Base-by-base conservation (phyloP, 805 yeast species). In the Hanseniaspora osmophila region DNA sequence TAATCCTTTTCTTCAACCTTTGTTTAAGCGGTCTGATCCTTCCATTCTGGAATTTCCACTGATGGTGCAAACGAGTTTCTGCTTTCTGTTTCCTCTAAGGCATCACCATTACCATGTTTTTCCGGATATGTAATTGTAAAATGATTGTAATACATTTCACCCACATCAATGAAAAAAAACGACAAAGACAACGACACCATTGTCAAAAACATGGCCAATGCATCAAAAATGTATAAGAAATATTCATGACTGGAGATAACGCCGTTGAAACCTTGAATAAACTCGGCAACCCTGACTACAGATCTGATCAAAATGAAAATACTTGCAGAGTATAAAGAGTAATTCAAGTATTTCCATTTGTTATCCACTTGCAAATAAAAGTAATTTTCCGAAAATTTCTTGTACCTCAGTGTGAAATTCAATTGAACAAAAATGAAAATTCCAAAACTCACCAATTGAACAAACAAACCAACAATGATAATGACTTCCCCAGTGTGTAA, bases 241-340 rank as follows among this genome's bases (percentile, higher is more conserved):
- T 48, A 49, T 46, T 62, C 64, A 44, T 59, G 60, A 5, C 52
- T 35, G 6, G 46, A 48, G 16, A 62, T 53, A 41, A 19, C 51
- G 1, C 67, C 66, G 27, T 50, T 48, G 29, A 37, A 47, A 4
- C 66, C 66, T 46, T 63, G 53, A n/a, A 52, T 41, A 47, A 51
- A 62, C 44, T 63, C 67, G 12, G 60, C 48, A 4, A 54, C 51
- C 48, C 66, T 56, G 30, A 55, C 56, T n/a, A 63, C 52, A 9
- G 63, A 61, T 49, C 67, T 57, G n/a, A 60, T 45, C 33, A 63
- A 43, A 37, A 63, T 56, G 16, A 58, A 43, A 15, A 52, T 27
- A 35, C 56, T 52, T 10, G 48, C 37, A 1, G 45, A 22, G 2
- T 53, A 35, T 13, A 56, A 37, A 12, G 39, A 37, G 13, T 46